A percentile compares a stretch with the other conserved stretches of the same genome.
phyloP scores from a whole-genome alignment of 2,329 filamentous ascomycete genomes.

The Penicillium sp. region DNA sequence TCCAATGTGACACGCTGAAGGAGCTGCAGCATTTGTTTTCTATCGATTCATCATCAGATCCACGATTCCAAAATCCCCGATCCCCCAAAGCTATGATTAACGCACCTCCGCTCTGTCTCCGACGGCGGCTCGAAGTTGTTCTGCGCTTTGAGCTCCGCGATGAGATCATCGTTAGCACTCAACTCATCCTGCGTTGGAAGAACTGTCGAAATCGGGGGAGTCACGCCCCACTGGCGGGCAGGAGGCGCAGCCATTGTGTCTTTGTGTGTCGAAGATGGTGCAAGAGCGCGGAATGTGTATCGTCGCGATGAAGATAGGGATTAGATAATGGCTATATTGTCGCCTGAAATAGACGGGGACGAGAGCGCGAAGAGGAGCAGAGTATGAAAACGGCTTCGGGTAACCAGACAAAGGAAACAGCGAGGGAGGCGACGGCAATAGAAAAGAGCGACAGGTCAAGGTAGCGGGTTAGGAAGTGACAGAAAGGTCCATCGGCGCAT shows the following conservation, averaged over 20 bases:
- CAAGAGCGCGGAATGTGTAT: neutral
- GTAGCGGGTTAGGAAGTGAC: slow-evolving; percentile 2
- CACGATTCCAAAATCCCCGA: neutral
- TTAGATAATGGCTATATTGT: slow-evolving; percentile 12
- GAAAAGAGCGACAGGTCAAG: slow-evolving; percentile 13
- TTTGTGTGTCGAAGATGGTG: slow-evolving; percentile 5
- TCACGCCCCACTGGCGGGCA: slow-evolving; percentile 66
- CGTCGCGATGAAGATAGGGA: slow-evolving; percentile 15
- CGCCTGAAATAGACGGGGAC: neutral
- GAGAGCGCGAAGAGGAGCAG: neutral
- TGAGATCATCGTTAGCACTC: slow-evolving; percentile 71
- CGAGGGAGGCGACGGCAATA: neutral
- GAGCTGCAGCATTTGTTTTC: slow-evolving; percentile 69
- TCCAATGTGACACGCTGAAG: slow-evolving; percentile 79
- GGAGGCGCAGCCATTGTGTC: slow-evolving; percentile 37
- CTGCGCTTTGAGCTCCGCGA: slow-evolving; percentile 80
- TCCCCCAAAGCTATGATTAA: neutral
- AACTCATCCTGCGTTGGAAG: slow-evolving; percentile 76
- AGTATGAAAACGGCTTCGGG: neutral
- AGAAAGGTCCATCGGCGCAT: slow-evolving; percentile 12
- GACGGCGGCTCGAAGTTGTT: slow-evolving; percentile 86
- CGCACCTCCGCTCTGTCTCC: slow-evolving; percentile 78
- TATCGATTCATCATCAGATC: slow-evolving; percentile 34
- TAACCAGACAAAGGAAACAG: slow-evolving; percentile 4
- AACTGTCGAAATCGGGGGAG: slow-evolving; percentile 74